Percentiles rank a stretch among this genome's conserved stretches.
phyloP scores from a whole-genome alignment of 768 basidiomycete species.

The Rhodotorula paludigena region DNA sequence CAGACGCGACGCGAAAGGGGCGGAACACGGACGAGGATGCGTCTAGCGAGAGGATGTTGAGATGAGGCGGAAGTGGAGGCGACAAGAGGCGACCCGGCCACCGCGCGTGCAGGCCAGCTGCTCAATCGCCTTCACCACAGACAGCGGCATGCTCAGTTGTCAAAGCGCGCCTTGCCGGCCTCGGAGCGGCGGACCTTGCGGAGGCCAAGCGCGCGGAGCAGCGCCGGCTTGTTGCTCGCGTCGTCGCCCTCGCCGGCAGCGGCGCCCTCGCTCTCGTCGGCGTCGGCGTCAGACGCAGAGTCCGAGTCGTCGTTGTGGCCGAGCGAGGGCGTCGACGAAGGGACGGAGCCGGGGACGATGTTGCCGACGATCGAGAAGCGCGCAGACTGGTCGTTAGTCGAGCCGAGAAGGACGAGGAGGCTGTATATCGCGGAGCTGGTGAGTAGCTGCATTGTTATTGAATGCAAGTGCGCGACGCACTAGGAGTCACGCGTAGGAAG shows the following conservation, averaged over 20 bases:
- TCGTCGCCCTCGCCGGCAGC: neutral
- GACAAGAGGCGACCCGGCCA: too few species aligned
- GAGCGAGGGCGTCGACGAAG: neutral
- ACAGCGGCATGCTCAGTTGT: neutral
- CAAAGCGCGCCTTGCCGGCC: neutral
- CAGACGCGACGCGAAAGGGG: too few species aligned
- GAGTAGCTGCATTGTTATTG: neutral
- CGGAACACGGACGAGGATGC: too few species aligned
- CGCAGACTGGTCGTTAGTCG: conserved; percentile 4
- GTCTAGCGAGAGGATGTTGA: too few species aligned
- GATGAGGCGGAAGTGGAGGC: too few species aligned
- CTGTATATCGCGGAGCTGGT: neutral
- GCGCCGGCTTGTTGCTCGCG: neutral
- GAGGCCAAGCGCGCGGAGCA: neutral
- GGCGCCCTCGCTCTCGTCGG: neutral
- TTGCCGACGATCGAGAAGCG: neutral
- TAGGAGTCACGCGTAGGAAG: conserved; percentile 5
- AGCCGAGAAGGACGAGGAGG: conserved; percentile 32
- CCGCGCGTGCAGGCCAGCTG: neutral
- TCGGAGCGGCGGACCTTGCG: neutral
- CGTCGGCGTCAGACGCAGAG: neutral
- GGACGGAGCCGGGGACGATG: neutral
- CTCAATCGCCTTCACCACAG: neutral
- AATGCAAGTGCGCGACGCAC: neutral
- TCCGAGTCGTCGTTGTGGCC: neutral